Base-by-base conservation (phyloP, 2,329 filamentous ascomycete species). In the Epichloe bromicola region DNA sequence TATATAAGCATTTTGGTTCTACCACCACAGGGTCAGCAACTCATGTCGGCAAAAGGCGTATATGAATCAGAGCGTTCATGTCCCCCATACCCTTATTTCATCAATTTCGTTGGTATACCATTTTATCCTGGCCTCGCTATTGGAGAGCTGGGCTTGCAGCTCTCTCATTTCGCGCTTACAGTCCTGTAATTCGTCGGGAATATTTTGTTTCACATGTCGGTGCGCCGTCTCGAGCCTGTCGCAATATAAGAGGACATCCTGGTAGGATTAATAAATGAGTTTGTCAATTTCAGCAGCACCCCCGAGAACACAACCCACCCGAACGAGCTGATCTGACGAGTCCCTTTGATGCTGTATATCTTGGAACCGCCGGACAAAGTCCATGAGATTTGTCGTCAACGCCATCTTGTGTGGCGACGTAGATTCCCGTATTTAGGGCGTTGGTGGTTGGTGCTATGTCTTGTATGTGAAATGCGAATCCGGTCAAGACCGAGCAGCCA, bases 1-100 rank as follows among this genome's bases (percentile, higher is more conserved):
- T 58, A 82, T 69, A 61, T 84, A 84, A 40, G 75, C 71, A 63
- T 81, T 82, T 47, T 67, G 70, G 53, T 70, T 73, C 74, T 80
- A 58, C 30, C 20, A 51, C 48, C 7, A 2, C 12, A 23, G 4
- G 34, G 36, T 51, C 36, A 45, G 37, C 15, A 23, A 15, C 30
- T 50, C 12, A 43, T 20, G 6, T 19, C 5, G 6, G 14, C 40
- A 42, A 20, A 30, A 30, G 26, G 8, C 8, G 26, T 10, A 11
- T 30, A 10, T 11, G 23, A 41, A 11, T 23, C n/a, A 20, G 6
- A 42, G 14, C 19, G 8, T 30, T 30, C 26, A 30, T 42, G 17
- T 12, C 36, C 4, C 47, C 54, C 47, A 30, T 70, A 78, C 75
- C 70, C 73, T 75, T 54, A 74, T 61, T 47, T 63, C 63, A 46